phyloP scores from a whole-genome alignment of 1,284 basidiomycete species.

The Apiotrichum brassicae region DNA sequence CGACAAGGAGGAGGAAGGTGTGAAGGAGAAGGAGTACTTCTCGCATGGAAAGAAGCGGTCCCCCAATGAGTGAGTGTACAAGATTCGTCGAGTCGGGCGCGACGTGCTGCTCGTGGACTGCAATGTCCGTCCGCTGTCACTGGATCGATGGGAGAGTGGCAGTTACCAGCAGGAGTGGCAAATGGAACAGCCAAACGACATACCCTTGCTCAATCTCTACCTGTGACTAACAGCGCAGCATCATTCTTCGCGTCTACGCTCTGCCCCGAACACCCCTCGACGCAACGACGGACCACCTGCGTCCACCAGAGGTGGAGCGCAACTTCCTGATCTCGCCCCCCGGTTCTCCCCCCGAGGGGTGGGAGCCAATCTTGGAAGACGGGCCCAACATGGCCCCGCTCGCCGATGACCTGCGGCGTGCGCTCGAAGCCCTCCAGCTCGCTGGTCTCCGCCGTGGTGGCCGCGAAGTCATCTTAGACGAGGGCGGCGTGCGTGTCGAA shows the following conservation, averaged over 20 bases:
- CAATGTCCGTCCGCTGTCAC: too few relatives aligned
- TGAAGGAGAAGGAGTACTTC: background rate
- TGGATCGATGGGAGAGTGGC: too few relatives aligned
- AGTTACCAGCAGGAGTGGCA: too few relatives aligned
- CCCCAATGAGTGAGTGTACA: too few relatives aligned
- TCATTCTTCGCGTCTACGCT: slow-evolving; percentile 67
- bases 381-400: slow-evolving; percentile 81
- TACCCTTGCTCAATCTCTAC: too few relatives aligned
- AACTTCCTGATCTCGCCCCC: slow-evolving; percentile 98
- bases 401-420: slow-evolving; percentile 82
- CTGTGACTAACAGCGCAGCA: slow-evolving; percentile 35
- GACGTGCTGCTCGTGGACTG: too few relatives aligned
- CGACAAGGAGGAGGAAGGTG: background rate
- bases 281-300: slow-evolving; percentile 53
- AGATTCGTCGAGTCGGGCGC: too few relatives aligned
- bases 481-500: slow-evolving; percentile 37
- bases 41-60: too few relatives aligned
- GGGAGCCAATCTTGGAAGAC: slow-evolving; percentile 87
- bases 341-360: slow-evolving; percentile 94
- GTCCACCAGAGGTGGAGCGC: slow-evolving; percentile 71
- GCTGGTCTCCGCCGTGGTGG: slow-evolving; percentile 20
- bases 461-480: slow-evolving; percentile 38
- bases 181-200: too few relatives aligned
- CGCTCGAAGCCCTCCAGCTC: slow-evolving; percentile 54
- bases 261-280: slow-evolving; percentile 62